Base-by-base conservation (phyloP, 176 grass and related monocot species). In the Elymus sibiricus region DNA sequence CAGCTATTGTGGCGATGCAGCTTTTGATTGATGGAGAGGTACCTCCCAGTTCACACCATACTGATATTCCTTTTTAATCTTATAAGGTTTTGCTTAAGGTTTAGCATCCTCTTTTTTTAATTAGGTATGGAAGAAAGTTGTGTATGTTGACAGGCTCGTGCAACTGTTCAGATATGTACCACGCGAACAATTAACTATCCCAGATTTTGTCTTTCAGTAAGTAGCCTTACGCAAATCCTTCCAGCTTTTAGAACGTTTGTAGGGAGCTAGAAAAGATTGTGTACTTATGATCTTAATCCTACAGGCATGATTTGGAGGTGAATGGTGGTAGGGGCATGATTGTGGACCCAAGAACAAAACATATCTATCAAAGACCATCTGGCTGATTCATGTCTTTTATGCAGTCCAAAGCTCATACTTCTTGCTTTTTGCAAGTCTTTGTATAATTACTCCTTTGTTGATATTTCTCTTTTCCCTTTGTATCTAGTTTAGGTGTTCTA, bases 171-270 rank as follows among this genome's bases (percentile, higher is more conserved):
- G 86, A 92, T 95, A 98, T 77, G 94, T 98, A 65, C 97, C 90
- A 90, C 97, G 94, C 3, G 97, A 98, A 66, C 97, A 98, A 76
- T 87, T 98, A 87, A 94, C 94, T 25, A 91, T 98, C 87, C 97
- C 97, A 7, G 97, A 98, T 88, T 98, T 98, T 70, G 94, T 98
- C 49, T 98, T 98, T 85, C 93, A 98, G 96, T 95, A 91, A 98
- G 93, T 91, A 84, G 21, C 37, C 74, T 82, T 58, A 25, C 19
- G 22, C 11, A 13, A 74, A 1, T 44, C 9, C 16, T 72, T 51
- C 27, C 24, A 83, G 25, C 2, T 87, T 74, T 84, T 86, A 59
- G 73, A 28, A 3, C 28, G 75, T 61, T 4, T 32, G 0, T 68
- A 74, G 6, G 4, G 7, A 51, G 24, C 78, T 80, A 60, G 37